Percentiles rank a stretch among this genome's conserved stretches.
These are phyloP conservation scores for Coemansia sp. DNA, from an alignment of 192 early-diverging fungal genomes.

Conservation along the genomic window DNA sequence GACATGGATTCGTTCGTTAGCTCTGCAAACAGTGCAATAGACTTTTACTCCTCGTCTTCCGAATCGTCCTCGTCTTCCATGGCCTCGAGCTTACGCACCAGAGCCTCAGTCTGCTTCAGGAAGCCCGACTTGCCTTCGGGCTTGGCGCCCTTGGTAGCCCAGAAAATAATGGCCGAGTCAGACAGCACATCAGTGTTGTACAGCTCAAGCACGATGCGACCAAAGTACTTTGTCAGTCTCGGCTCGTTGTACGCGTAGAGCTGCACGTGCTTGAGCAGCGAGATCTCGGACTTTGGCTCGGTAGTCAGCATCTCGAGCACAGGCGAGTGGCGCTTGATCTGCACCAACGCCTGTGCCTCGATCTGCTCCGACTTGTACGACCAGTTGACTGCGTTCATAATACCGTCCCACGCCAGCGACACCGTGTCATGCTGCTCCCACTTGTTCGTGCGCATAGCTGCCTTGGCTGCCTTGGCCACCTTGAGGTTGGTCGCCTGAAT, in stretches of 20 bases:
- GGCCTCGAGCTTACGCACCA: slow-evolving; percentile 77
- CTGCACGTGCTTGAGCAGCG: slow-evolving; percentile 84
- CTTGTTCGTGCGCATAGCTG: slow-evolving; percentile 42
- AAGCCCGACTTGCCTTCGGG: slow-evolving; percentile 87
- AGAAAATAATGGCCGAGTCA: slow-evolving; percentile 90
- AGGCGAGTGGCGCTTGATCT: slow-evolving; percentile 68
- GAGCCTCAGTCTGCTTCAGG: slow-evolving; percentile 90
- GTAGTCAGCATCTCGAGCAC: slow-evolving; percentile 71
- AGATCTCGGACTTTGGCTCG: slow-evolving; percentile 68
- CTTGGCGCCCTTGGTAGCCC: slow-evolving; percentile 88
- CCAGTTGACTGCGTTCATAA: slow-evolving; percentile 81
- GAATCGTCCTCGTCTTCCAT: slow-evolving; percentile 66
- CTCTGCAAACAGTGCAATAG: not conserved
- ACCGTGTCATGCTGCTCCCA: slow-evolving; percentile 79
- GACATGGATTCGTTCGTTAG: no score
- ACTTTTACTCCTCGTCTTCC: slow-evolving; percentile 21
- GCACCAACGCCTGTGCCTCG: slow-evolving; percentile 67
- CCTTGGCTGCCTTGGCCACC: slow-evolving; percentile 24
- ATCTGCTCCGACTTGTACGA: slow-evolving; percentile 80
- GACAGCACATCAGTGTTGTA: slow-evolving; percentile 92
- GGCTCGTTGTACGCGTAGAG: slow-evolving; percentile 84
- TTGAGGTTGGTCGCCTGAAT: slow-evolving; percentile 25
- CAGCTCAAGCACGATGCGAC: slow-evolving; percentile 74
- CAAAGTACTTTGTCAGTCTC: slow-evolving; percentile 84
- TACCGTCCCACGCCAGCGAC: slow-evolving; percentile 77